Evolutionary conservation across 2,329 filamentous ascomycete genomes (phyloP).

Genomic region (Botrytis cinerea): DNA sequence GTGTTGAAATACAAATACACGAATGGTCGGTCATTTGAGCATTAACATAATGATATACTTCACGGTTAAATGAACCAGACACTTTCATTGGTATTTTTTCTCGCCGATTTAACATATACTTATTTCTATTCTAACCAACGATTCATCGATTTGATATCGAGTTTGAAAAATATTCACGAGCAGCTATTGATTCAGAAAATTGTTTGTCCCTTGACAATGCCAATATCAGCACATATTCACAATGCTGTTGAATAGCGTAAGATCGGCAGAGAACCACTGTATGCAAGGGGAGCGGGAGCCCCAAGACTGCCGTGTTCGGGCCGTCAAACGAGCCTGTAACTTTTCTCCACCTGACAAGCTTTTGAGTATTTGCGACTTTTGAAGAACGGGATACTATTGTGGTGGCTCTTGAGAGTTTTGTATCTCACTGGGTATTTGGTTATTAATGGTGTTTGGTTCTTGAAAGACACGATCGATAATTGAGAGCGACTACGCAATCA

Average conservation of each 20-base stretch:
- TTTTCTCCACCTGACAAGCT: background rate
- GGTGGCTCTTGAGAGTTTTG: background rate
- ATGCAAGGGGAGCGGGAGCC: background rate
- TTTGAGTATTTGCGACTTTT: background rate
- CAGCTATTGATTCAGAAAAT: background rate
- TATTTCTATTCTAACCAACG: background rate
- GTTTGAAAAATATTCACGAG: background rate
- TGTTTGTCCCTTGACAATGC: background rate
- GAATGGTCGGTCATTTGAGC: background rate
- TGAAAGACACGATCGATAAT: background rate
- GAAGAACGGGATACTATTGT: background rate
- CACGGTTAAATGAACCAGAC: background rate
- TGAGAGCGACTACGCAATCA: background rate
- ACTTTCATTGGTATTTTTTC: too few relatives aligned
- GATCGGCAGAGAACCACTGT: background rate
- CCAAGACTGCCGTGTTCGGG: background rate
- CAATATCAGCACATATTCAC: background rate
- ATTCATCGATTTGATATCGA: background rate
- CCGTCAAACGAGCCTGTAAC: background rate
- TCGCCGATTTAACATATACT: background rate
- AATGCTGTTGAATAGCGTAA: background rate
- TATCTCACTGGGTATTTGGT: background rate
- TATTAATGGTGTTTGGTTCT: background rate
- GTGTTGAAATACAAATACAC: background rate
- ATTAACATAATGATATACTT: rapidly evolving